Percentiles rank a stretch among this genome's conserved stretches.
These are phyloP conservation scores for Coniochaeta sp. DNA, from an alignment of 2,329 filamentous ascomycete species.

Conservation along the genomic window DNA sequence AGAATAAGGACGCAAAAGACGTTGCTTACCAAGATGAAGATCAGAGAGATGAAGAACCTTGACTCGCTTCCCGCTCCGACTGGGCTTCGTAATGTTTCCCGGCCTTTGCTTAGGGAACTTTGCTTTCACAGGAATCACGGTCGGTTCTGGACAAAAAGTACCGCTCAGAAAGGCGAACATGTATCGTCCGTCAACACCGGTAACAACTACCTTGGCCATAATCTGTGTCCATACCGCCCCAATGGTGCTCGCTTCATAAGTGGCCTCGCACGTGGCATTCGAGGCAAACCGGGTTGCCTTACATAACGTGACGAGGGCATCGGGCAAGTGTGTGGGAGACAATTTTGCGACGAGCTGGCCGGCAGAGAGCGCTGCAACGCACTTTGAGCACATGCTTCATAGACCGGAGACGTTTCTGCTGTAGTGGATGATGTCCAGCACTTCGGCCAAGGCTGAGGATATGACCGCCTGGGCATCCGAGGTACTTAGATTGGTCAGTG, in stretches of 20 bases:
- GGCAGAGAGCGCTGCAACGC: constrained; percentile 40
- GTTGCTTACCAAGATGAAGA: constrained; percentile 34
- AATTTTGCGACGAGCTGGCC: constrained; percentile 42
- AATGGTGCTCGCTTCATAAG: constrained; percentile 38
- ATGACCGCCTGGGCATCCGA: constrained; percentile 32
- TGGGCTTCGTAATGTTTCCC: constrained; percentile 30
- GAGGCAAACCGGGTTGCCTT: constrained; percentile 37
- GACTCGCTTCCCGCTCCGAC: constrained; percentile 42
- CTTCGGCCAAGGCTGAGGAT: constrained; percentile 31
- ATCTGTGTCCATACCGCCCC: constrained; percentile 53
- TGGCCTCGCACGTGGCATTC: constrained; percentile 37
- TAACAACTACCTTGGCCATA: constrained; percentile 43
- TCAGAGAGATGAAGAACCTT: constrained; percentile 51
- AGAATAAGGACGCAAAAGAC: neutral
- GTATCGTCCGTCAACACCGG: constrained; percentile 47
- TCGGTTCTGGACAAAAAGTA: constrained; percentile 39
- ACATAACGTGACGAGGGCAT: constrained; percentile 44
- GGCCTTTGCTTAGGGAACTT: constrained; percentile 51
- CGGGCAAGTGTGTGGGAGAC: constrained; percentile 40
- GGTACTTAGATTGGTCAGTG: constrained; percentile 35
- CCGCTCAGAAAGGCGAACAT: constrained; percentile 45
- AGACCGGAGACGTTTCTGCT: constrained; percentile 25
- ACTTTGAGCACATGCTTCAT: constrained; percentile 42
- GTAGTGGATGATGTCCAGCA: constrained; percentile 34
- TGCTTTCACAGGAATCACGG: constrained; percentile 34